These are phyloP conservation scores for Asterophora parasitica DNA, from an alignment of 768 basidiomycete genomes.

Conservation along the genomic window DNA sequence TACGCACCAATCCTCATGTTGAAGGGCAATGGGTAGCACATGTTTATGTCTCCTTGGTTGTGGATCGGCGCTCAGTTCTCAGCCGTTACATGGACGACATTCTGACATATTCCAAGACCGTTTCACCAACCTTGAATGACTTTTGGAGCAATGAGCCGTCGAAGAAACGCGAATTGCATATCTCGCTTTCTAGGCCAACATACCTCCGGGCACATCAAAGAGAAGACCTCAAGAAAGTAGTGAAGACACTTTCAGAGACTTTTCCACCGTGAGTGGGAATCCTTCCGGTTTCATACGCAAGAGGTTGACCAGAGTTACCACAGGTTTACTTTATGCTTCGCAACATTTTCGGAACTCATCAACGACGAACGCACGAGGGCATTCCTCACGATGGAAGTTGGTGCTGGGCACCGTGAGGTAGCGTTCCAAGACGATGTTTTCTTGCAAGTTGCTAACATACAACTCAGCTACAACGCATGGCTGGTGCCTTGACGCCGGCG, in stretches of 20 bases:
- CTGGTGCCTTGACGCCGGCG: conserved; percentile 51
- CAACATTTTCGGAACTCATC: conserved; percentile 59
- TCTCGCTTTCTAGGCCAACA: conserved; percentile 82
- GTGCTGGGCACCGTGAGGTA: conserved; percentile 80
- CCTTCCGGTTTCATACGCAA: neutral
- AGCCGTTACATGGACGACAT: conserved; percentile 42
- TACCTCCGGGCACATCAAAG: conserved; percentile 78
- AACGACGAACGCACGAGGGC: conserved; percentile 81
- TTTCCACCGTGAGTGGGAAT: conserved; percentile 39
- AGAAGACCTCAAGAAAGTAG: conserved; percentile 61
- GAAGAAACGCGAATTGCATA: conserved; percentile 53
- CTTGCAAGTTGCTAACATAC: neutral
- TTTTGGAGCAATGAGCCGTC: conserved; percentile 26
- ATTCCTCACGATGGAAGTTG: conserved; percentile 78
- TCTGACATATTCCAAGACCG: conserved; percentile 35
- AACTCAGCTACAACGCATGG: conserved; percentile 58
- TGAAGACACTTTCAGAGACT: conserved; percentile 46
- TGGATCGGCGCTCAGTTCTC: conserved; percentile 41
- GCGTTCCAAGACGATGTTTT: neutral
- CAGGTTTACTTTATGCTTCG: conserved; percentile 74
- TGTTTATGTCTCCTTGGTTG: conserved; percentile 62
- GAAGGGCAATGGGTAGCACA: conserved; percentile 84
- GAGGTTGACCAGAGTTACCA: neutral
- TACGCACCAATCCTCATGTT: conserved; percentile 69
- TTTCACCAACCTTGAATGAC: conserved; percentile 44